Evolutionary conservation across 257 asterid species (phyloP), one percentile per base, ranked within the genome.

Genomic region (Dorcoceras hygrometricum): DNA sequence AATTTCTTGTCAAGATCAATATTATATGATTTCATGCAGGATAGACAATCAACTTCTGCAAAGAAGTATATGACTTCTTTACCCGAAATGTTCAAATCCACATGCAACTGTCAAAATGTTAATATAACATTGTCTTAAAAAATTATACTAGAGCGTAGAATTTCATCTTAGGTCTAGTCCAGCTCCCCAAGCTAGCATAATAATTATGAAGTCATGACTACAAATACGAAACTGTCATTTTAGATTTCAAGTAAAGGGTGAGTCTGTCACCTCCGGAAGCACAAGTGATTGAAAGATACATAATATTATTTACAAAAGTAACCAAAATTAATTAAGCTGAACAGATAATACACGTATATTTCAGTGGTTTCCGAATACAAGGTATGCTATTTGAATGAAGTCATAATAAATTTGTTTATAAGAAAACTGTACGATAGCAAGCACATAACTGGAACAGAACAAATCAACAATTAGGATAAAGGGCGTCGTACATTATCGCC

Each of bases 401-500:
- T 39, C 4, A 2, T 0, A 39, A 39, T 39, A 39, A 39, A 39
- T 39, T 34, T 39, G 48, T 11, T 39, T 3, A 39, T 39, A 12
- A 39, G 50, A 20, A 11, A 4, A 31, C 23, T 43, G 46, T 53
- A 39, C 11, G n/a, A 16, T 43, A 8, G 14, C 25, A 61, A 54
- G 48, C 65, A 65, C 53, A 19, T 11, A 62, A n/a, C 8, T 5
- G 11, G 11, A 29, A 67, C n/a, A 6, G 36, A 48, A 25, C 24
- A 48, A 28, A 66, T 62, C 11, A 8, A 18, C 1, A 53, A 59
- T 23, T 1, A 53, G 68, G 2, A 22, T 26, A 8, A 43, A 31
- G 8, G 46, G 53, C 2, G 0, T 4, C 72, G 23, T 71, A 94
- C 99, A 65, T 94, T 90, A 54, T 90, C 80, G 43, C 87, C 79